Evolutionary conservation across 1,284 basidiomycete species (phyloP), one percentile per base, ranked within the genome.

Genomic region (Leccinum pseudoinsigne): DNA sequence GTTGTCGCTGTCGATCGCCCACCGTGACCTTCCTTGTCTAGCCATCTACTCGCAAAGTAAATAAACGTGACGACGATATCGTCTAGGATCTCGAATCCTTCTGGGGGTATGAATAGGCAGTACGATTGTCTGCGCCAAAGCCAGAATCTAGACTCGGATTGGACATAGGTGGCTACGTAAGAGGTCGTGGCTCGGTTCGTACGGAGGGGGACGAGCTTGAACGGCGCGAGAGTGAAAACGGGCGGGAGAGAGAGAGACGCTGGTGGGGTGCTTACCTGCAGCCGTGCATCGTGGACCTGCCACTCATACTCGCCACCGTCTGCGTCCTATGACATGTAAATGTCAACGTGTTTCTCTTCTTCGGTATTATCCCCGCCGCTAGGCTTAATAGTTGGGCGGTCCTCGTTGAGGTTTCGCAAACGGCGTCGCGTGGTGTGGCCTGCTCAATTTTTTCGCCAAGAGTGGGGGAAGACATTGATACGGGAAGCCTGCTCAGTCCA

Each of bases 41-140:
- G 63, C 73, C 73, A 74, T 58, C 66, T 74, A 23, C 65, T 59
- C 56, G 72, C 70, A 38, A 77, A 77, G 56, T 77, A 78, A 18
- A 77, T 65, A 42, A 78, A 77, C 0, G 77, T 77, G 62, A 78
- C 69, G 21, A 77, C 23, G 45, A 77, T 75, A 38, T 77, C 77
- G 59, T 78, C 77, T 12, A 77, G 64, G 42, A 77, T 75, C 28
- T 61, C 65, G 4, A 63, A 56, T 12, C 72, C 77, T 26, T 74
- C 70, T 9, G 70, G 73, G 11, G 73, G 63, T 23, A 78, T 50
- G 26, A 69, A 68, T 3, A 77, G 65, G 11, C 71, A 68, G 2
- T 74, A 68, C 4, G 64, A 63, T 16, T 62, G 57, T 62, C 66
- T 74, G 2, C 71, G 71, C 8, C 60, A 47, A 10, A 62, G 58